Base-by-base conservation (phyloP, 257 asterid genomes). In the Solanum chmielewskii region DNA sequence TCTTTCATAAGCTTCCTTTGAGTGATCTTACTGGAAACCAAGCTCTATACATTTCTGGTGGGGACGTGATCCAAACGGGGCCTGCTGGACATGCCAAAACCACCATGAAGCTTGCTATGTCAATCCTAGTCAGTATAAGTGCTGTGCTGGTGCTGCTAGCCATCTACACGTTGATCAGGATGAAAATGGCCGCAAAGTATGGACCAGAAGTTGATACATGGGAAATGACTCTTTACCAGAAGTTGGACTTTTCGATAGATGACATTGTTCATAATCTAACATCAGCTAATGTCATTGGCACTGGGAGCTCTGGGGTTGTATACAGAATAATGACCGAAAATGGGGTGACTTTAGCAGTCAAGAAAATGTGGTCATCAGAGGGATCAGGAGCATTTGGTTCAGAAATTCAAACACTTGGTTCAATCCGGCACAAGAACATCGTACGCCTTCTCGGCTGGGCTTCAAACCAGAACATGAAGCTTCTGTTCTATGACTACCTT, bases 231-330 rank as follows among this genome's bases (percentile, higher is more conserved):
- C 91, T 97, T 68, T 97, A 96, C 92, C 99, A 97, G 87, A 97
- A 96, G 84, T 88, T 93, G 92, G 98, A 95, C 7, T 89, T 97
- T 88, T 91, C 96, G 1, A 85, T 96, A 7, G 98, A 97, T 21
- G 98, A 97, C 86, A 90, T 97, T 27, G 93, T 96, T 12, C 90
- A 90, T 56, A 90, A 91, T 83, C 94, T 96, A 73, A 95, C 96
- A 8, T 95, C 99, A 2, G 92, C 96, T 14, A 97, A 97, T 68
- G 99, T 97, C 66, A 92, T 97, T 33, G 99, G 99, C 33, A 97
- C 99, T 0, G 99, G 99, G 42, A 96, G 99, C 94, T 97, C 99
- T 0, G 99, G 99, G 15, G 99, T 97, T 11, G 99, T 97, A 52
- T 97, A 95, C 70, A 89, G 91, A 90, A 98, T 97, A 52, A 93